These are phyloP conservation scores for Colletotrichum neosansevieriae DNA, from an alignment of 2,329 filamentous ascomycete species.

Conservation along the genomic window DNA sequence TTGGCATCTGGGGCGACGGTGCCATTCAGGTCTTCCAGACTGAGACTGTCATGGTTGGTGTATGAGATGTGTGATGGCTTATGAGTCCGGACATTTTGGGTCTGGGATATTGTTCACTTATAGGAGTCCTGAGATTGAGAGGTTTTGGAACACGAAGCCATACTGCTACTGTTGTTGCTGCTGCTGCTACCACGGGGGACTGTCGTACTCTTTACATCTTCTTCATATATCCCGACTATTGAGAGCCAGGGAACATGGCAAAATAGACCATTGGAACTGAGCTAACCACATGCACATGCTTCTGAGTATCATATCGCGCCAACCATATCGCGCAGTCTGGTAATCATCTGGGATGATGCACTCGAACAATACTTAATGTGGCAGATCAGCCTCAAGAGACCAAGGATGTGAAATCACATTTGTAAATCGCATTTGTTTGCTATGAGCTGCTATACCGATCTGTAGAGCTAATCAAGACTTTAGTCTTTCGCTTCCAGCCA, in stretches of 20 bases:
- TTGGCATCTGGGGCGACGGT: slow-evolving; percentile 77
- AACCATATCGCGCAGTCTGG: too few species aligned
- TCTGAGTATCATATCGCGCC: too few species aligned
- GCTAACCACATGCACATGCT: too few species aligned
- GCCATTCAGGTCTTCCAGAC: slow-evolving; percentile 45
- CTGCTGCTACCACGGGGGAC: slow-evolving; percentile 6
- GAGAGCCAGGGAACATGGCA: slow-evolving; percentile 24
- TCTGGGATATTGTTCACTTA: slow-evolving; percentile 13
- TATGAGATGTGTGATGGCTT: slow-evolving; percentile 16
- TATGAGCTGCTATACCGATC: neutral
- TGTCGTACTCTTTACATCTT: slow-evolving; percentile 36
- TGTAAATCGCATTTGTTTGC: too few species aligned
- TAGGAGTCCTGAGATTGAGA: slow-evolving; percentile 30
- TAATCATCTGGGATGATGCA: neutral
- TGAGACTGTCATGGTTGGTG: slow-evolving; percentile 40
- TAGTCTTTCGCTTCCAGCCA: slow-evolving; percentile 74
- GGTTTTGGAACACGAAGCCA: slow-evolving; percentile 28
- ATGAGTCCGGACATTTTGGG: neutral
- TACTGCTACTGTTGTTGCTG: slow-evolving; percentile 7
- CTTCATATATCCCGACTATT: slow-evolving; percentile 11
- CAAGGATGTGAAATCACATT: neutral
- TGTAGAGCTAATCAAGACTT: slow-evolving; percentile 68
- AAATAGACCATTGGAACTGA: slow-evolving; percentile 30
- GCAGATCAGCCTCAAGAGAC: too few species aligned
- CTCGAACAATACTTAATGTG: too few species aligned